Base-by-base conservation (phyloP, 306 rosid genomes). In the Senna siamea region DNA sequence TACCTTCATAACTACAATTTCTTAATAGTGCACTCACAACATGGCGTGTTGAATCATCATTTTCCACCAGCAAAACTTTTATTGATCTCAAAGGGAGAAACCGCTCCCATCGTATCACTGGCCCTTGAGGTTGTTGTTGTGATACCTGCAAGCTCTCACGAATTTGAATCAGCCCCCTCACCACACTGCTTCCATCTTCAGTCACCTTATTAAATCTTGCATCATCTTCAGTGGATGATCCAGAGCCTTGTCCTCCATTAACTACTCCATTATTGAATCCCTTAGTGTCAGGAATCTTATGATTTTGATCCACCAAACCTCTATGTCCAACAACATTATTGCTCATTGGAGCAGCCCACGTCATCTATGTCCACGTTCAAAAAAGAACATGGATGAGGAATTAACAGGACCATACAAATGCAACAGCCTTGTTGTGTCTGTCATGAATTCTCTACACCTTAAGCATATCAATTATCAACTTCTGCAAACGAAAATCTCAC, bases 1-100 rank as follows among this genome's bases (percentile, higher is more conserved):
- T 63, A 88, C 92, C 92, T 88, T 88, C 89, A 54, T 85, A 88
- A 69, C 85, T 60, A 76, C 92, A 88, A 66, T 88, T 88, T 56
- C 83, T 82, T 43, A 88, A 81, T 46, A 88, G 80, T 74, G 92
- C 92, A 57, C 82, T 63, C 60, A 88, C 88, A 66, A 88, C 82
- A 59, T 88, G 85, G 50, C 92, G 88, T 1, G 89, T 88, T 13
- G 89, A 85, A 58, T 85, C 92, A 71, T 88, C 92, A 66, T 85
- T 81, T 64, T 88, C 92, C 70, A 85, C 92, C 19, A 88, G 82
- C 78, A 88, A 73, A 73, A 88, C 89, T 70, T 85, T 88, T 79
- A 88, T 74, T 35, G 89, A 83, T 79, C 85, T 81, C 26, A 79
- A 54, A 19, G 89, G 92, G 15, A 88, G 92, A 79, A 85, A 83